Percentiles rank a stretch among this genome's conserved stretches.
Conservation (phyloP, 192 early-diverging fungal genomes). For the Fimicolochytrium jonesii region DNA sequence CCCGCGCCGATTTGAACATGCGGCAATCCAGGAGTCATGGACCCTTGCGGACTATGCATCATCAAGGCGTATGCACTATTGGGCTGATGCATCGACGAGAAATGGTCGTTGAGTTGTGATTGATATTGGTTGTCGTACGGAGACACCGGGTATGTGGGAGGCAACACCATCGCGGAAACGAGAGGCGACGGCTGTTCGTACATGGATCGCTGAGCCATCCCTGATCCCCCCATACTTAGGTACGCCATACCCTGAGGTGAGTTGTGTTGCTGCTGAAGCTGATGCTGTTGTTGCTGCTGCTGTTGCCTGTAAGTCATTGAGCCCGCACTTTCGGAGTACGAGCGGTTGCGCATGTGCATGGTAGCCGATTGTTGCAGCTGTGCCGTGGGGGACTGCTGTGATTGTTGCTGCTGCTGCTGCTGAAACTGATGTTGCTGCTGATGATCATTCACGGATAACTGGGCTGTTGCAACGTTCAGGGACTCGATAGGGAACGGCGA, state of each 20-base stretch:
- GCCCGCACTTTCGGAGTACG: too few species aligned
- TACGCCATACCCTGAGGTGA: too few species aligned
- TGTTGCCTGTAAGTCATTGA: neutral
- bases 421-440: neutral
- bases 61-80: neutral
- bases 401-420: neutral
- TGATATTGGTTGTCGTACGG: neutral
- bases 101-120: too few species aligned
- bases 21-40: neutral
- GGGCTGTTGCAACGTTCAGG: too few species aligned
- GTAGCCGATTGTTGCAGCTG: neutral
- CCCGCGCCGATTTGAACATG: neutral
- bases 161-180: neutral
- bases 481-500: too few species aligned
- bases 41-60: neutral
- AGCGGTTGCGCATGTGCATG: too few species aligned
- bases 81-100: too few species aligned
- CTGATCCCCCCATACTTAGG: neutral
- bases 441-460: neutral
- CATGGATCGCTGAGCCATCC: conserved; percentile 5
- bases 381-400: neutral
- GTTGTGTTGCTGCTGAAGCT: neutral
- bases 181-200: neutral
- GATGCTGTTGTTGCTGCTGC: neutral
- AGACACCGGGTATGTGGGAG: neutral